Evolutionary conservation across 495 filamentous ascomycete genomes (phyloP).

Genomic region (Astrothelium macrocarpum): DNA sequence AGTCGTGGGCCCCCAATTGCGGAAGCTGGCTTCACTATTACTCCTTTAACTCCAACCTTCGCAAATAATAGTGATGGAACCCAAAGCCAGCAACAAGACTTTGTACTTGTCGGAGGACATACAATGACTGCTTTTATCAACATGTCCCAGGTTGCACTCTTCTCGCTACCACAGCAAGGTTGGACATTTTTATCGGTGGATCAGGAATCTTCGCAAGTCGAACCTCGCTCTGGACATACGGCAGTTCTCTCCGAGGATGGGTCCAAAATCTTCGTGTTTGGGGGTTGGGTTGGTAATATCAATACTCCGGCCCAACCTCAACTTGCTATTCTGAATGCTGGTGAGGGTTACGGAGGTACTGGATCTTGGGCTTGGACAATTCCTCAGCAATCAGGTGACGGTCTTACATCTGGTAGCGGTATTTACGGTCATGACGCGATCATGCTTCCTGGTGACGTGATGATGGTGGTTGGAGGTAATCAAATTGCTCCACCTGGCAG

Average conservation of each 20-base stretch:
- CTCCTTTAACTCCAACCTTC: conserved; percentile 55
- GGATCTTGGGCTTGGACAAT: conserved; percentile 65
- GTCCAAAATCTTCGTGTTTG: conserved; percentile 60
- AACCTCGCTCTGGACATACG: conserved; percentile 79
- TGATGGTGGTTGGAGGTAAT: conserved; percentile 85
- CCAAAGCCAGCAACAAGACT: conserved; percentile 57
- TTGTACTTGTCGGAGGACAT: conserved; percentile 78
- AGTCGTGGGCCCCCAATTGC: conserved; percentile 55
- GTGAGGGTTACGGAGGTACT: conserved; percentile 54
- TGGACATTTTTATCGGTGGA: conserved; percentile 70
- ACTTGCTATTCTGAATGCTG: conserved; percentile 63
- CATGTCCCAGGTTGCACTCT: conserved; percentile 83
- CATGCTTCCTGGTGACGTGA: conserved; percentile 74
- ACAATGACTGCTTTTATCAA: conserved; percentile 78
- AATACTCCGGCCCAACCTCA: conserved; percentile 67
- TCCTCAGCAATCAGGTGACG: conserved; percentile 38
- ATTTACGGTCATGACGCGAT: conserved; percentile 79
- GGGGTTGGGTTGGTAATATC: conserved; percentile 84
- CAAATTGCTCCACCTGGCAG: conserved; percentile 47
- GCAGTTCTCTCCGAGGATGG: conserved; percentile 72
- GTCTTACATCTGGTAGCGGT: conserved; percentile 44
- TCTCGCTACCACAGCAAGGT: conserved; percentile 71
- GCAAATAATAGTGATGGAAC: conserved; percentile 42
- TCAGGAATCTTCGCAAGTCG: conserved; percentile 39
- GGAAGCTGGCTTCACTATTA: conserved; percentile 81